Evolutionary conservation across 768 basidiomycete genomes (phyloP).

Genomic region (Auriscalpium orientale): DNA sequence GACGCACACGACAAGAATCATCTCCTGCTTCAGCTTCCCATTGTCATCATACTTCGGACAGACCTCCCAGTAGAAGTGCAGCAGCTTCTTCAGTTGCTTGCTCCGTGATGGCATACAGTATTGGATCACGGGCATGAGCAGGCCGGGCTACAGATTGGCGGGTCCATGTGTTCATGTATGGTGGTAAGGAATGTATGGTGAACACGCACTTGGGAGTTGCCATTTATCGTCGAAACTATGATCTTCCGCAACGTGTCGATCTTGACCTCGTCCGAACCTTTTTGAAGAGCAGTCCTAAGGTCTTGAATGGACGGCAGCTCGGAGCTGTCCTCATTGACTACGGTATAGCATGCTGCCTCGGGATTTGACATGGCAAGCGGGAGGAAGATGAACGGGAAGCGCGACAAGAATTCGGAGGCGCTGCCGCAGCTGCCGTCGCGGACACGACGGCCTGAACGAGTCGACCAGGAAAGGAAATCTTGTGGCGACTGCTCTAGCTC

Average conservation of each 20-base stretch:
- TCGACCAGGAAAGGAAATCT: neutral
- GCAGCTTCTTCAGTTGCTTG: conserved; percentile 94
- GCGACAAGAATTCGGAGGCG: neutral
- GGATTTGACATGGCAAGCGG: conserved; percentile 26
- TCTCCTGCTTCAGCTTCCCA: conserved; percentile 98
- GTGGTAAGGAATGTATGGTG: neutral
- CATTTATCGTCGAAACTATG: conserved; percentile 90
- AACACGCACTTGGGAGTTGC: conserved; percentile 73
- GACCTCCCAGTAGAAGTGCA: conserved; percentile 96
- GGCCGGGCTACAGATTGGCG: conserved; percentile 48
- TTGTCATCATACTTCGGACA: conserved; percentile 97
- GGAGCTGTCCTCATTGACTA: conserved; percentile 64
- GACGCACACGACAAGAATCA: conserved; percentile 96
- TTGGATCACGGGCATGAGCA: conserved; percentile 99
- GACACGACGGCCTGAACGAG: neutral
- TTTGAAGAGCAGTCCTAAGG: conserved; percentile 77
- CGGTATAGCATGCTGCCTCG: conserved; percentile 70
- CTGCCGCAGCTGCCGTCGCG: neutral
- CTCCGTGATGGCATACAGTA: conserved; percentile 92
- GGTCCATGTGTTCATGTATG: conserved; percentile 1
- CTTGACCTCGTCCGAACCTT: conserved; percentile 95
- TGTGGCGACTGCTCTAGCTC: conserved; percentile 1
- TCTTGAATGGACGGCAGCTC: conserved; percentile 80
- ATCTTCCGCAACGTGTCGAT: conserved; percentile 93
- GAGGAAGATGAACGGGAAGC: conserved; percentile 2